Percentiles rank a stretch among this genome's conserved stretches.
Conservation (phyloP, 2,329 filamentous ascomycete species). For the Neopestalotiopsis rosae region DNA sequence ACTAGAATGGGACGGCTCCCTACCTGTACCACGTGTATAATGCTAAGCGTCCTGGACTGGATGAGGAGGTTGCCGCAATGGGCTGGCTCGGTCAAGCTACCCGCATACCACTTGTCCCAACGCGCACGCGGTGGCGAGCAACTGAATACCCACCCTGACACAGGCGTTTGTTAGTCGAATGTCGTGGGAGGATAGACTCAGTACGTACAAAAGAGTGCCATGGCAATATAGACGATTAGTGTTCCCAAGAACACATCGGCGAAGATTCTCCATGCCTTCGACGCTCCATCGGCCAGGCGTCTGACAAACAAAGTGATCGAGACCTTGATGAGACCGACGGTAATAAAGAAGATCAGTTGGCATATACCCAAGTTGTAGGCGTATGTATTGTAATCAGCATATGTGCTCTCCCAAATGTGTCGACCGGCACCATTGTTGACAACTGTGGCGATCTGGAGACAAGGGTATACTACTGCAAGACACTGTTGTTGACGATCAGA, state of each 20-base stretch:
- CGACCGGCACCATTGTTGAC: constrained; percentile 17
- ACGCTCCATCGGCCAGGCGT: not conserved
- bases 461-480: not conserved
- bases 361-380: not conserved
- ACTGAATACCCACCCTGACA: not conserved
- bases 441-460: constrained; percentile 18
- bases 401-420: constrained; percentile 21
- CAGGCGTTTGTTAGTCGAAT: not conserved
- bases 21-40: not conserved
- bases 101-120: constrained; percentile 1
- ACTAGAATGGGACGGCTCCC: not conserved
- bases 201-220: constrained; percentile 3
- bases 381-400: constrained; percentile 13
- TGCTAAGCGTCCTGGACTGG: not conserved
- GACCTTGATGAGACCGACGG: not conserved
- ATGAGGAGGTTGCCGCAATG: not conserved
- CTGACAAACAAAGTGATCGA: not conserved
- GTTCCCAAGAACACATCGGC: not conserved
- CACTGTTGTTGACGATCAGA: not conserved
- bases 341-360: not conserved
- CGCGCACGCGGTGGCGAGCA: not conserved
- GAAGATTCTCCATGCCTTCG: not conserved
- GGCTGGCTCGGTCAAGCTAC: not conserved
- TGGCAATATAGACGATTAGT: not conserved
- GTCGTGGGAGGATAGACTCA: not conserved